A percentile compares a stretch with the other conserved stretches of the same genome.
Evolutionary conservation across 495 filamentous ascomycete species (phyloP).

Genomic region (Aspergillus cavernicola): DNA sequence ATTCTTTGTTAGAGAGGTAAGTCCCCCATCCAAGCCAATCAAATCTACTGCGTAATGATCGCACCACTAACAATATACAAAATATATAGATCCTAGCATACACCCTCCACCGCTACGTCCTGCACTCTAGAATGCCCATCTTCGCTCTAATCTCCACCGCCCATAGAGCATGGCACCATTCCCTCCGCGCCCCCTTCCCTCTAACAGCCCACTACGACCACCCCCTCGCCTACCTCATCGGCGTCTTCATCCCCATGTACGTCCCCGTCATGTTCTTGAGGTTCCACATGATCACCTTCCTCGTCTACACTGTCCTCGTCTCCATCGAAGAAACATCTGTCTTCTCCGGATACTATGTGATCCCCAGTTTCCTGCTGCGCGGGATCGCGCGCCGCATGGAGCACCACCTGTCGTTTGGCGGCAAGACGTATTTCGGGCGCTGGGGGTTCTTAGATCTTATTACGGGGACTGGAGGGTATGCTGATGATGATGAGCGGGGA

Average conservation of each 20-base stretch:
- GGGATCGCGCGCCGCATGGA: slow-evolving; percentile 71
- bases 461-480: slow-evolving; percentile 61
- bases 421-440: slow-evolving; percentile 70
- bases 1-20: slow-evolving; percentile 54
- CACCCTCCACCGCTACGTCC: slow-evolving; percentile 64
- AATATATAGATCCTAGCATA: slow-evolving; percentile 52
- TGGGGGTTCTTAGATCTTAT: slow-evolving; percentile 78
- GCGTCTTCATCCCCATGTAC: slow-evolving; percentile 69
- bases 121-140: slow-evolving; percentile 50
- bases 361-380: slow-evolving; percentile 69
- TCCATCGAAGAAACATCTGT: slow-evolving; percentile 75
- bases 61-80: too few relatives aligned
- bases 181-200: slow-evolving; percentile 57
- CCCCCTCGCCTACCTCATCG: slow-evolving; percentile 66
- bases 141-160: slow-evolving; percentile 32
- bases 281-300: slow-evolving; percentile 76
- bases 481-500: slow-evolving; percentile 45
- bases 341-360: slow-evolving; percentile 70
- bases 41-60: too few relatives aligned
- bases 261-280: slow-evolving; percentile 62
- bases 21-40: slow-evolving; percentile 7
- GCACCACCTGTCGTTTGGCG: slow-evolving; percentile 56
- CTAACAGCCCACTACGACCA: slow-evolving; percentile 76
- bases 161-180: slow-evolving; percentile 66
- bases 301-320: slow-evolving; percentile 61